phyloP scores from a whole-genome alignment of 208 protist species.

The Leishmania gerbilli region DNA sequence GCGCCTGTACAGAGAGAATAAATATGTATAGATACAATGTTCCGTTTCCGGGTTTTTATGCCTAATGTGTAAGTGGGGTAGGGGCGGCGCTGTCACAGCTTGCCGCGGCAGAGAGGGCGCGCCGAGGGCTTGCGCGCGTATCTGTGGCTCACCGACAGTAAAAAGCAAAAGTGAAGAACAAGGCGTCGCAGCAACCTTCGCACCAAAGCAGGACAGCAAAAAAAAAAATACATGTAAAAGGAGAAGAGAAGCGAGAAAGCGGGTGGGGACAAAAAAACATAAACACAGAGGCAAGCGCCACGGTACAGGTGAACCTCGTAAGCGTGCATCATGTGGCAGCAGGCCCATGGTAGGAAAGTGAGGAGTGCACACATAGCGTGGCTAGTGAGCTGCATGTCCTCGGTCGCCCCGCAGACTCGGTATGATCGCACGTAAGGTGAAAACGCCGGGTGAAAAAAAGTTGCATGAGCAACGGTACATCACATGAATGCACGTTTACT shows the following conservation, averaged over 20 bases:
- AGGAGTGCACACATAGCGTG: neutral
- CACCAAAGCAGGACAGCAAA: neutral
- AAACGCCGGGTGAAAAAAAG: neutral
- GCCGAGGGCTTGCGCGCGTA: neutral
- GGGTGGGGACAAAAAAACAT: neutral
- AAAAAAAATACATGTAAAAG: neutral
- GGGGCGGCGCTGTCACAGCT: neutral
- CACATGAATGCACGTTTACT: neutral
- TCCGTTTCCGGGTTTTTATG: neutral
- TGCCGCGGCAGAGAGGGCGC: neutral
- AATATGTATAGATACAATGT: neutral
- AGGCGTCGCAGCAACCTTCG: neutral
- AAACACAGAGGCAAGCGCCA: no score
- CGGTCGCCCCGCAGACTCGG: neutral
- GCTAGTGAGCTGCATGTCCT: neutral
- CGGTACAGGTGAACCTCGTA: neutral
- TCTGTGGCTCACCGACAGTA: neutral
- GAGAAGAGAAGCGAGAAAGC: neutral
- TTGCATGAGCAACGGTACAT: neutral
- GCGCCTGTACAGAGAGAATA: neutral
- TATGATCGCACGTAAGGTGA: neutral
- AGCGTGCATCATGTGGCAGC: neutral
- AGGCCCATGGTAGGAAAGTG: neutral
- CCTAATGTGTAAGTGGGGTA: neutral
- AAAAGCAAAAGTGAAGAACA: neutral